Base-by-base conservation (phyloP, 1,284 basidiomycete genomes). In the Trichosporon asahii region DNA sequence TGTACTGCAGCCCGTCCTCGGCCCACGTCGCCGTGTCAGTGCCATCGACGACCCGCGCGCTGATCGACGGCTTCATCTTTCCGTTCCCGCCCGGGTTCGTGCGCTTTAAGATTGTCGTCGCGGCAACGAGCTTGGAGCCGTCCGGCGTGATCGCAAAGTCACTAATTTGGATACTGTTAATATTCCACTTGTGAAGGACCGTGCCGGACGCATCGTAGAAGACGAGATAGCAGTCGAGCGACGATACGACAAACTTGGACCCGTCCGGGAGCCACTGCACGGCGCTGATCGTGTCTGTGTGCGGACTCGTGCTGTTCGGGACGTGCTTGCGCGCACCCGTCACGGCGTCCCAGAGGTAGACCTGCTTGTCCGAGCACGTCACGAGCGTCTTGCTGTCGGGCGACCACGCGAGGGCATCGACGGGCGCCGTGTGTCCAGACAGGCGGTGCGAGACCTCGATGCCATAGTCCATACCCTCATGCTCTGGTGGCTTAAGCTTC, bases 141-240 rank as follows among this genome's bases (percentile, higher is more conserved):
- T 98, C 93, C 14, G 94, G 93, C 14, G 95, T 91, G 72, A 98
- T 86, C 65, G 90, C 90, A 75, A 98, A 88, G 79, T 95, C 93
- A 15, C 90, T 90, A 74, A 99, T 87, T 71, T 96, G 91, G 75
- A 94, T 90, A n/a, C 90, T 87, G n/a, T 88, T 87, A 35, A 87
- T 85, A 11, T 86, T 86, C 90, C 92, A 94, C 66, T 87, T 86
- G 68, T 91, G 88, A 63, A 86, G 86, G 70, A 89, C 84, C 72
- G 87, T 89, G 23, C 95, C 95, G 60, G 76, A 64, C 18, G 70
- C 46, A 57, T 61, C 64, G 93, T 95, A 98, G 74, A 91, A 89
- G 55, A 92, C 88, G 68, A 99, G 89, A 82, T 90, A 90, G 74
- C 90, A 89, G 82, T 99, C 96, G 83, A 97, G 87, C 53, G 91